Conservation (phyloP, 2,329 filamentous ascomycete species). For the Ophiostoma ips region DNA sequence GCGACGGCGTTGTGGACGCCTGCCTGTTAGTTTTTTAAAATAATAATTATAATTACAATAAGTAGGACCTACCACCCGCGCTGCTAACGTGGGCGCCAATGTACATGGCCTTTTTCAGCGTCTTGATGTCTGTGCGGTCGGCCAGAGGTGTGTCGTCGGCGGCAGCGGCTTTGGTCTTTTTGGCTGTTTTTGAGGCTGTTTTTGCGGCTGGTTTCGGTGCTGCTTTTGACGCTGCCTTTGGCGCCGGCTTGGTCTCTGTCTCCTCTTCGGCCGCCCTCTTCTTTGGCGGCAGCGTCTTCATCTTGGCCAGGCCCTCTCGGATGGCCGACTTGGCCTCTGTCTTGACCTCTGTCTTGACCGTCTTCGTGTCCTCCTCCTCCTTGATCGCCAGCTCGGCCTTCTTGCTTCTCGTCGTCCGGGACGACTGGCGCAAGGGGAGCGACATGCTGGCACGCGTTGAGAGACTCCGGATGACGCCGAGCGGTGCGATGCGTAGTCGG, state of each 20-base stretch:
- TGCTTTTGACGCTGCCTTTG: not conserved
- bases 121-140: constrained; percentile 46
- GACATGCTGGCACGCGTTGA: constrained; percentile 8
- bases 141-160: constrained; percentile 36
- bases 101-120: constrained; percentile 52
- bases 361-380: not conserved
- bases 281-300: not conserved
- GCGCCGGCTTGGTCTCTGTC: not conserved
- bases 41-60: not conserved
- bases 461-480: constrained; percentile 1
- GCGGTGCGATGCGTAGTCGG: not conserved
- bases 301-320: not conserved
- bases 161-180: constrained; percentile 36
- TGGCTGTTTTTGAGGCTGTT: not conserved
- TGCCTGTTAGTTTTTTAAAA: constrained; percentile 26
- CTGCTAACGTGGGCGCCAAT: constrained; percentile 87
- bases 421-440: constrained; percentile 8
- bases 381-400: constrained; percentile 12
- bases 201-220: not conserved
- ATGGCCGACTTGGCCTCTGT: constrained; percentile 19
- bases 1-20: constrained; percentile 74
- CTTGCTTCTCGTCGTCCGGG: constrained; percentile 10
- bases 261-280: not conserved
- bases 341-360: constrained; percentile 15
- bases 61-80: constrained; percentile 63